These are phyloP conservation scores for Calonectria fujianensis DNA, from an alignment of 2,329 filamentous ascomycete genomes.

Conservation along the genomic window DNA sequence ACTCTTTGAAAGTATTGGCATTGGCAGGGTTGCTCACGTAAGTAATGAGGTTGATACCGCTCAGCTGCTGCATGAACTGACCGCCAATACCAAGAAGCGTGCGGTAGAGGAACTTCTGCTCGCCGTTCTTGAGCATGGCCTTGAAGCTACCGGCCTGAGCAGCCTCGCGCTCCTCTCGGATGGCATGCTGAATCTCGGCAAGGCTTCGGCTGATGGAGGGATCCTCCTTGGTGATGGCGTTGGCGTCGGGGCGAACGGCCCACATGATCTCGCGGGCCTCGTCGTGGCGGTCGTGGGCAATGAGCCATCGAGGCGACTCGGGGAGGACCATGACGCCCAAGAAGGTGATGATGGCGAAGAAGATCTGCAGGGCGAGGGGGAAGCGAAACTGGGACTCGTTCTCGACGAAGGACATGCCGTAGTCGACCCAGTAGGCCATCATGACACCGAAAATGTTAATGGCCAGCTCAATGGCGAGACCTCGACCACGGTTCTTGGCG, in stretches of 20 bases:
- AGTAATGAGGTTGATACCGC: constrained; percentile 61
- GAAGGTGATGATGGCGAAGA: constrained; percentile 62
- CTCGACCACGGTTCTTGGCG: constrained; percentile 60
- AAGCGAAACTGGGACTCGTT: constrained; percentile 66
- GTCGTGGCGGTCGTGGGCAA: constrained; percentile 63
- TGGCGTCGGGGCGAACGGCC: constrained; percentile 57
- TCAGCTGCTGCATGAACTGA: constrained; percentile 67
- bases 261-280: constrained; percentile 62
- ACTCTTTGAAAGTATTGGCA: neutral
- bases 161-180: constrained; percentile 64
- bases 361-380: constrained; percentile 66
- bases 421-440: constrained; percentile 61
- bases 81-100: constrained; percentile 65
- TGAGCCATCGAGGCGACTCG: constrained; percentile 67
- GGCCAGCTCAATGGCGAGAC: constrained; percentile 56
- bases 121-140: constrained; percentile 64
- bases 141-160: constrained; percentile 58
- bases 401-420: constrained; percentile 60
- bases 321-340: constrained; percentile 61
- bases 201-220: constrained; percentile 54
- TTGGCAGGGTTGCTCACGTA: constrained; percentile 44
- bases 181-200: constrained; percentile 62
- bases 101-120: constrained; percentile 63
- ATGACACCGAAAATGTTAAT: constrained; percentile 64
- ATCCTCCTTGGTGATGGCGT: constrained; percentile 52